phyloP scores from a whole-genome alignment of 305 asterid genomes.

The Petunia hybrid region DNA sequence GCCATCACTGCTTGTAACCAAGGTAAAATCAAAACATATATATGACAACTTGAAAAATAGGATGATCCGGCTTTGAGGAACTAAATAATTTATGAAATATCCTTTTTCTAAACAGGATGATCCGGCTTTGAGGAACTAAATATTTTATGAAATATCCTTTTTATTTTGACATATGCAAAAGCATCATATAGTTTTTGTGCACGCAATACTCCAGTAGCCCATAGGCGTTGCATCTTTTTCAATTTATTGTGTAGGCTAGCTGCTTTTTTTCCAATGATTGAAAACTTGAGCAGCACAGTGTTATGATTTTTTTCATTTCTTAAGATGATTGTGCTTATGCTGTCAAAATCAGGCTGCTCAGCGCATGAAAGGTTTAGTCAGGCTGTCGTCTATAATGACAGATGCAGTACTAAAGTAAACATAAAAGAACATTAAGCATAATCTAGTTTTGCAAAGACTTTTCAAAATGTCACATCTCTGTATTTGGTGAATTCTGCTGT shows the following conservation, averaged over 20 bases:
- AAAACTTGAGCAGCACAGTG: not conserved
- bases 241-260: conserved; percentile 14
- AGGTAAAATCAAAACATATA: not conserved
- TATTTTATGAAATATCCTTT: not conserved
- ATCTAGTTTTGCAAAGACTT: not conserved
- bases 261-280: not conserved
- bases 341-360: not conserved
- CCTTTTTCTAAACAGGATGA: not conserved
- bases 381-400: not conserved
- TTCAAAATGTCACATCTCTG: not conserved
- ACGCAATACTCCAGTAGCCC: not conserved
- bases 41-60: not conserved
- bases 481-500: not conserved
- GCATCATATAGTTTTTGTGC: not conserved
- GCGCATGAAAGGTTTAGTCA: not conserved
- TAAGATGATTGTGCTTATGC: not conserved
- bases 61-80: not conserved
- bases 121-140: not conserved
- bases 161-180: not conserved
- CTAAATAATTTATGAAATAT: not conserved
- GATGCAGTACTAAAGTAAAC: not conserved
- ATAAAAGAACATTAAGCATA: conserved; percentile 1
- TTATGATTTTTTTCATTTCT: not conserved
- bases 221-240: not conserved
- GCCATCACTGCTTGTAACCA: conserved; percentile 15